Base-by-base conservation (phyloP, 2,329 filamentous ascomycete genomes). In the Colletotrichum endophyticum region DNA sequence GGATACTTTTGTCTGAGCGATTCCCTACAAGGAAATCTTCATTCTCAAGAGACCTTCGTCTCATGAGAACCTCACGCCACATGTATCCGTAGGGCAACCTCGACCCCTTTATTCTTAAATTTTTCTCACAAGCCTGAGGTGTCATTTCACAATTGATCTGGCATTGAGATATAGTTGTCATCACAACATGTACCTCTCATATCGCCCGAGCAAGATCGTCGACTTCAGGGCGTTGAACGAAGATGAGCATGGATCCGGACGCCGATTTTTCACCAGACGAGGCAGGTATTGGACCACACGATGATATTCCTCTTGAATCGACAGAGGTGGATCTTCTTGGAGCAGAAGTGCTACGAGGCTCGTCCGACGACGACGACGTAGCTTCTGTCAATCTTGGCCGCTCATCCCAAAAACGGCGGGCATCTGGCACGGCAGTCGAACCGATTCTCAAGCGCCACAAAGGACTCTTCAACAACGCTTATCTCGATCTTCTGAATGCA, bases 401-500 rank as follows among this genome's bases (percentile, higher is more conserved):
- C 19, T 36, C 78, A 16, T 76, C 77, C 3, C 79, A 82, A 28
- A 87, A 87, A 77, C 81, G 82, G 16, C 78, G 79, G 8, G 81
- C 82, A 1, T 78, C 82, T 19, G 78, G 79, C 7, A 28, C 81
- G 75, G 16, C 69, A 30, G 68, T 72, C 30, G 81, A 80, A 8
- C 86, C 87, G 27, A 67, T 74, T 4, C 85, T 87, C 77, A 92
- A 91, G 79, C 86, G 89, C 36, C 83, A 82, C 63, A 88, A 83
- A 72, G 84, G 85, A 6, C 53, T 81, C 4, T 82, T 91, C 73
- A 91, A 88, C 77, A 78, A 78, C 8, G 84, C 83, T 7, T 92
- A 92, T 76, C 81, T 92, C 15, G 82, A 84, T 28, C 80, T 92
- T 2, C 85, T 92, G 34, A 93, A 94, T 78, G 84, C 86, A 27